A percentile compares a stretch with the other conserved stretches of the same genome.
Conservation (phyloP, 805 yeast genomes). For the Candida yuanshanica region DNA sequence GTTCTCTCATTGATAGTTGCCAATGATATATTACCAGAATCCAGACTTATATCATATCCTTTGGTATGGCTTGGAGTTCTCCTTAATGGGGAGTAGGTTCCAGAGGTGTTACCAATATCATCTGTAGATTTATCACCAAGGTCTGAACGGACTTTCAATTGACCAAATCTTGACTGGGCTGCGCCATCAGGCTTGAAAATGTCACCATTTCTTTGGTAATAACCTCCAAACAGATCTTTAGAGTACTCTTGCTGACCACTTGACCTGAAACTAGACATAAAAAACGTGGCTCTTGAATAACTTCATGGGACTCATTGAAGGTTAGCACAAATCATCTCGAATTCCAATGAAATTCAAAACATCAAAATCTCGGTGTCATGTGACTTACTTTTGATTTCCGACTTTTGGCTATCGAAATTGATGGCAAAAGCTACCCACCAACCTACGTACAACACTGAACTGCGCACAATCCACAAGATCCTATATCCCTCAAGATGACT, state of each 20-base stretch:
- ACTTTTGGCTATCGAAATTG: neutral
- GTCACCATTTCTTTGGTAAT: slow-evolving; percentile 19
- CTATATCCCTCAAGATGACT: slow-evolving; percentile 17
- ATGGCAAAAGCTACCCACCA: neutral
- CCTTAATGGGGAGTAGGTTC: slow-evolving; percentile 18
- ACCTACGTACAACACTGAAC: no score
- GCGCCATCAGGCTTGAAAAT: slow-evolving; percentile 16
- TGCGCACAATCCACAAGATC: no score
- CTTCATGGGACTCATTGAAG: neutral
- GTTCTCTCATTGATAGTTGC: slow-evolving; percentile 21
- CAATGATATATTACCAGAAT: slow-evolving; percentile 16
- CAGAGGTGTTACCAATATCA: slow-evolving; percentile 14
- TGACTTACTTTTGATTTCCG: neutral
- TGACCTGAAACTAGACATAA: neutral
- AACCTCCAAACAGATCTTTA: slow-evolving; percentile 21
- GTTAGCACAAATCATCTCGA: no score
- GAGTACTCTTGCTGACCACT: slow-evolving; percentile 13
- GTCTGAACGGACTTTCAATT: slow-evolving; percentile 14
- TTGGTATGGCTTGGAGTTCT: slow-evolving; percentile 23
- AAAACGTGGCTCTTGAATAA: neutral
- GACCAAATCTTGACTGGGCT: slow-evolving; percentile 17
- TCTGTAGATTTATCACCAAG: slow-evolving; percentile 18
- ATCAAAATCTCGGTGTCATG: neutral
- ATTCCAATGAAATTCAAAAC: neutral
- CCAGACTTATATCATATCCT: slow-evolving; percentile 14